These are phyloP conservation scores for Phytophthora podocarpi DNA, from an alignment of 352 stramenopile genomes.

Conservation along the genomic window DNA sequence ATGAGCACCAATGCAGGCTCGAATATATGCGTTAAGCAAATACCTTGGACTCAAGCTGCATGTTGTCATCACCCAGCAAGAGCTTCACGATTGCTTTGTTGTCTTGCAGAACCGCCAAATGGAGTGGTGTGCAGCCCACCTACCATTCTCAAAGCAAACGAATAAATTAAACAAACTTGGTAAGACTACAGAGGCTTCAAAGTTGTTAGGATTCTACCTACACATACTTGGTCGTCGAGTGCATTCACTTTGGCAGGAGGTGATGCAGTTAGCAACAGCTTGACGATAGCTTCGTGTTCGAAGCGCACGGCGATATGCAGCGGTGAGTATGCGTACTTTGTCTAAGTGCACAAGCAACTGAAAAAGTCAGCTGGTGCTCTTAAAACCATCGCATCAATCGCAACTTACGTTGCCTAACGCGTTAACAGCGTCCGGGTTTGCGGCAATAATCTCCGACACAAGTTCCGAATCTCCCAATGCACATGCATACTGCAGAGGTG, in stretches of 20 bases:
- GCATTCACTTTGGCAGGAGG: conserved; percentile 25
- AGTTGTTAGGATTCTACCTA: background rate
- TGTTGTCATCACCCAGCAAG: conserved; percentile 49
- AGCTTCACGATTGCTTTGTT: conserved; percentile 52
- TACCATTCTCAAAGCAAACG: too few relatives aligned
- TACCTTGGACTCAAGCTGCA: conserved; percentile 57
- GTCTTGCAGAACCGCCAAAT: conserved; percentile 66
- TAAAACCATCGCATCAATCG: background rate
- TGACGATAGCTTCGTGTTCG: conserved; percentile 56
- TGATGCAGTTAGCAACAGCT: conserved; percentile 42
- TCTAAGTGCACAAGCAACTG: conserved; percentile 36
- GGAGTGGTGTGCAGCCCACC: conserved; percentile 59
- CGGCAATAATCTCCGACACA: conserved; percentile 38
- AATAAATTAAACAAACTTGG: too few relatives aligned
- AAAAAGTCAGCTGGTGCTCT: too few relatives aligned
- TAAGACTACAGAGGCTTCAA: too few relatives aligned
- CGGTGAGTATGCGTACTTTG: conserved; percentile 62
- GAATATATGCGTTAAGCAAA: too few relatives aligned
- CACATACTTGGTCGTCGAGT: conserved; percentile 41
- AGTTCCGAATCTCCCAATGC: conserved; percentile 65
- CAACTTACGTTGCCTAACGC: conserved; percentile 24
- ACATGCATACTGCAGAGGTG: conserved; percentile 77
- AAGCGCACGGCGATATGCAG: conserved; percentile 75
- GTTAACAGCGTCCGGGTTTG: conserved; percentile 25
- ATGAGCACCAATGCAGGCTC: too few relatives aligned